phyloP scores from a whole-genome alignment of 768 basidiomycete species.

The Agrocybe pediades region DNA sequence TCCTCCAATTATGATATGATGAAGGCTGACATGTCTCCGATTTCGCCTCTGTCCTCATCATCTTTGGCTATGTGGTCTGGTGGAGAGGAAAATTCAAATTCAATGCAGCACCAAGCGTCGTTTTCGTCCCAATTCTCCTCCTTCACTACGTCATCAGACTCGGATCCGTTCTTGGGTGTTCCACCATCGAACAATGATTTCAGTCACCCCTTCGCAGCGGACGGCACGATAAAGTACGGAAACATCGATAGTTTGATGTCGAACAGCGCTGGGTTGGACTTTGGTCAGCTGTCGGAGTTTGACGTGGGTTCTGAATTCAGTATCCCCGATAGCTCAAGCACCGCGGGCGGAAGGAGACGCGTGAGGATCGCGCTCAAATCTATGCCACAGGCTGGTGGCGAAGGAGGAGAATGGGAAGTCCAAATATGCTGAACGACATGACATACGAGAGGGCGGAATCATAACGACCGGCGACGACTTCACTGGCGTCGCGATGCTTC shows the following conservation, averaged over 20 bases:
- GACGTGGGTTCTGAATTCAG: conserved; percentile 40
- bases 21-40: conserved; percentile 20
- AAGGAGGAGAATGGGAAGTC: conserved; percentile 82
- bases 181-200: conserved; percentile 33
- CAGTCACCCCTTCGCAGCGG: conserved; percentile 33
- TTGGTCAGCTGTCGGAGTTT: conserved; percentile 31
- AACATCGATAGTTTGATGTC: conserved; percentile 3
- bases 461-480: neutral
- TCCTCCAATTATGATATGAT: neutral
- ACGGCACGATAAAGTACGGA: conserved; percentile 36
- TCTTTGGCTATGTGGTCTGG: conserved; percentile 24
- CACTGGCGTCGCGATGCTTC: too few relatives aligned
- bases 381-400: conserved; percentile 59
- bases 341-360: conserved; percentile 44
- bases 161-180: conserved; percentile 63
- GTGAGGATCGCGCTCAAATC: conserved; percentile 70
- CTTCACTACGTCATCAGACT: conserved; percentile 40
- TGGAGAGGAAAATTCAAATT: conserved; percentile 5
- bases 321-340: conserved; percentile 28
- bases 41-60: conserved; percentile 25
- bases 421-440: conserved; percentile 59
- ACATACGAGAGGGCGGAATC: too few relatives aligned
- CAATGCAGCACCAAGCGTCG: conserved; percentile 12
- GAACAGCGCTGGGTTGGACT: neutral
- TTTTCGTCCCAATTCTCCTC: conserved; percentile 31